phyloP scores from a whole-genome alignment of 306 rosid species.

The Quercus gilva region DNA sequence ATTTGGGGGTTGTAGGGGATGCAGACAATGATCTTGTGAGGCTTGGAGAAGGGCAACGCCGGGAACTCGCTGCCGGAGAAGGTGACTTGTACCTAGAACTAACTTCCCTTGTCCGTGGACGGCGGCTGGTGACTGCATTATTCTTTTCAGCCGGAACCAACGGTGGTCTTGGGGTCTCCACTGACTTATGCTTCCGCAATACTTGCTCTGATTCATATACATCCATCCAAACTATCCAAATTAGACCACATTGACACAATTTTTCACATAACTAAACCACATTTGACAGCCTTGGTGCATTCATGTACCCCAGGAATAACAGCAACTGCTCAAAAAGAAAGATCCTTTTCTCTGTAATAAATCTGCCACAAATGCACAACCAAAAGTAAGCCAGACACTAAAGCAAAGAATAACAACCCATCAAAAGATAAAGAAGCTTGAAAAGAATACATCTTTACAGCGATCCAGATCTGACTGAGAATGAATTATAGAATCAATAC shows the following conservation, averaged over 20 bases:
- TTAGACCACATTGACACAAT: slow-evolving; percentile 71
- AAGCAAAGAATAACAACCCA: slow-evolving; percentile 52
- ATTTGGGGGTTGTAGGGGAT: slow-evolving; percentile 55
- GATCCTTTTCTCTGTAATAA: slow-evolving; percentile 71
- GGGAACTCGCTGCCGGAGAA: slow-evolving; percentile 44
- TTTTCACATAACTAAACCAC: slow-evolving; percentile 43
- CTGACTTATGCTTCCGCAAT: slow-evolving; percentile 54
- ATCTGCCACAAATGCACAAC: slow-evolving; percentile 60
- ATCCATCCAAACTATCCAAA: slow-evolving; percentile 88
- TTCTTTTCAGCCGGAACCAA: slow-evolving; percentile 74
- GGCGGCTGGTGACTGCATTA: slow-evolving; percentile 58
- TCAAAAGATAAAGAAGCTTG: slow-evolving; percentile 18
- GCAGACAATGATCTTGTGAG: slow-evolving; percentile 52
- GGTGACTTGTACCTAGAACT: slow-evolving; percentile 73
- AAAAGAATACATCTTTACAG: slow-evolving; percentile 67
- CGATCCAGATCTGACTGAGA: slow-evolving; percentile 58
- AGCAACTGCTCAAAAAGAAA: slow-evolving; percentile 43
- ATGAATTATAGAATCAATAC: slow-evolving; percentile 36
- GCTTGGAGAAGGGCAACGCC: slow-evolving; percentile 76
- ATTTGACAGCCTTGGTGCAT: slow-evolving; percentile 35
- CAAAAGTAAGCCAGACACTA: slow-evolving; percentile 46
- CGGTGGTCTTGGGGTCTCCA: slow-evolving; percentile 53
- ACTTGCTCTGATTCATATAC: slow-evolving; percentile 61
- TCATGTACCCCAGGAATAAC: slow-evolving; percentile 42
- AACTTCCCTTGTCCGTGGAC: slow-evolving; percentile 58